phyloP scores from a whole-genome alignment of 345 rosid genomes.

The Hibiscus mutabilis region DNA sequence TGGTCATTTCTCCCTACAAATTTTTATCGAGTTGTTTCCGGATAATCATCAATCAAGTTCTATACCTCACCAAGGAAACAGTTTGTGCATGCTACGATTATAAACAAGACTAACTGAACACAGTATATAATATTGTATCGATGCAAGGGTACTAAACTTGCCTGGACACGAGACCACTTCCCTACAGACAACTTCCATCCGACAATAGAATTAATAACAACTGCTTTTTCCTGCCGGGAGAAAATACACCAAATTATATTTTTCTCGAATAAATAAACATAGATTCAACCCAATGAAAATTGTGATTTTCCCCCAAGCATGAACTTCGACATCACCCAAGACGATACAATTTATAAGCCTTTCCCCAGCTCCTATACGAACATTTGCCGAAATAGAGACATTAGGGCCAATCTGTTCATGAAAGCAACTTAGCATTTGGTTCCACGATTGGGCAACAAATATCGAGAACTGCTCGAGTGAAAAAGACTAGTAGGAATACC shows the following conservation, averaged over 20 bases:
- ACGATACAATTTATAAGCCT: constrained; percentile 69
- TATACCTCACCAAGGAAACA: not conserved
- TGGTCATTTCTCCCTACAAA: not conserved
- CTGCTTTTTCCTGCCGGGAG: too few species aligned
- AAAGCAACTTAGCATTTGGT: not conserved
- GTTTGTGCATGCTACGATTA: not conserved
- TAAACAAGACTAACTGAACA: not conserved
- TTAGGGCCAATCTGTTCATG: constrained; percentile 49
- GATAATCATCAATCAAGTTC: not conserved
- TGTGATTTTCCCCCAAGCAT: too few species aligned
- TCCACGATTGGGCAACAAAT: not conserved
- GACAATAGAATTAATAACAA: too few species aligned
- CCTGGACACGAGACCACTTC: constrained; percentile 41
- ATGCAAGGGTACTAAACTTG: constrained; percentile 20
- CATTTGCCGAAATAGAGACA: constrained; percentile 62
- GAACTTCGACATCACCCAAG: constrained; percentile 64
- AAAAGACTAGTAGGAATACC: constrained; percentile 27
- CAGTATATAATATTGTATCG: not conserved
- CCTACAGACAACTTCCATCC: too few species aligned
- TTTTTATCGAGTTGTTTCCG: not conserved
- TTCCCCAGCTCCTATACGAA: constrained; percentile 57
- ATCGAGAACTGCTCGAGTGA: not conserved
- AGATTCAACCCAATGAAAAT: too few species aligned
- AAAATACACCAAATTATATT: too few species aligned
- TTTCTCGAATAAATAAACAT: too few species aligned